Conservation (phyloP, 257 asterid species). For the Solanum corneliomulleri region DNA sequence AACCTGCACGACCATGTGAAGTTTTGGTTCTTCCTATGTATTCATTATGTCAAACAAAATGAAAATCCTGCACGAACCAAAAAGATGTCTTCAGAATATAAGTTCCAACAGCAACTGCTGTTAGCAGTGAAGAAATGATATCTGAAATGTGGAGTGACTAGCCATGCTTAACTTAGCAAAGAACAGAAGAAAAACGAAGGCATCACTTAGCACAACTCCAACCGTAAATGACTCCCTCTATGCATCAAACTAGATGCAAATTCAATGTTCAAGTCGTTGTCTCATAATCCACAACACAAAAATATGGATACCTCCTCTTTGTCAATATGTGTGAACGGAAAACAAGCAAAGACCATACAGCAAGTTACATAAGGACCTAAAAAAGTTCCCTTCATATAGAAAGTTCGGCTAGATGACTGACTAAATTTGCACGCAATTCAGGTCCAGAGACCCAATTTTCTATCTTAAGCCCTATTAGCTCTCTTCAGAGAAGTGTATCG, state of each 20-base stretch:
- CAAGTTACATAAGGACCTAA: not conserved
- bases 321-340: not conserved
- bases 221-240: not conserved
- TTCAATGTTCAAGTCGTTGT: not conserved
- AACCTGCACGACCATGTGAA: not conserved
- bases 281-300: not conserved
- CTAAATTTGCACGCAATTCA: not conserved
- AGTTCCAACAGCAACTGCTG: not conserved
- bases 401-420: not conserved
- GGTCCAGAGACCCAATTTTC: not conserved
- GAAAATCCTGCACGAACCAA: conserved; percentile 43
- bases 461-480: not conserved
- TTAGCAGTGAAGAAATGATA: not conserved
- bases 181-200: not conserved
- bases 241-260: not conserved
- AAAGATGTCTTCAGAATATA: not conserved
- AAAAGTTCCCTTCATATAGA: not conserved
- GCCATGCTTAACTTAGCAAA: not conserved
- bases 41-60: conserved; percentile 52
- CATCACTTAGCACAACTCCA: not conserved
- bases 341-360: not conserved
- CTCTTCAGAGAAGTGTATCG: not conserved
- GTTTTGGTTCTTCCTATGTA: conserved; percentile 34
- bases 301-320: not conserved
- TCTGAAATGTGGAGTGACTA: not conserved